These are phyloP conservation scores for Russula abietina DNA, from an alignment of 768 basidiomycete species.

Conservation along the genomic window DNA sequence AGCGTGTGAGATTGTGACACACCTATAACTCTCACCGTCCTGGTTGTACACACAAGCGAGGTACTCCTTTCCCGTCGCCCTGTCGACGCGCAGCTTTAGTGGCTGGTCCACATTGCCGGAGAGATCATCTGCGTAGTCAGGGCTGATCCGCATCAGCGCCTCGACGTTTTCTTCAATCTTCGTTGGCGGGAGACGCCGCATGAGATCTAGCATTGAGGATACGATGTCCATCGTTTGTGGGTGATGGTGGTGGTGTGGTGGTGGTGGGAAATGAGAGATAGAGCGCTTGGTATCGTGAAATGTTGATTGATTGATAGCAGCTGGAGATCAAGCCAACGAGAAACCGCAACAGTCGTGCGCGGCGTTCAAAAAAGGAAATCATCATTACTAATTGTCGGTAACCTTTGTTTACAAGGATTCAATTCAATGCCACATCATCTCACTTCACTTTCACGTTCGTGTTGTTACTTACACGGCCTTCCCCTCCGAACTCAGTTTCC, in stretches of 20 bases:
- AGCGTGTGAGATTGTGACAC: conserved; percentile 1
- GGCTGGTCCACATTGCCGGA: conserved; percentile 94
- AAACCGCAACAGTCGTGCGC: too few species aligned
- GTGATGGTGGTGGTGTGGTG: not conserved
- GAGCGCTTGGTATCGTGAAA: not conserved
- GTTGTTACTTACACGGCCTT: conserved; percentile 29
- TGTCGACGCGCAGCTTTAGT: conserved; percentile 73
- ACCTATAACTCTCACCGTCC: conserved; percentile 89
- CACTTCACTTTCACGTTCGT: not conserved
- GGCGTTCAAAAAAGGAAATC: too few species aligned
- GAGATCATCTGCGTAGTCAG: conserved; percentile 93
- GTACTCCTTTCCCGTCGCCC: conserved; percentile 78
- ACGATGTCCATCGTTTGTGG: conserved; percentile 63
- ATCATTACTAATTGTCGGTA: not conserved
- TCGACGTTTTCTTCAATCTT: conserved; percentile 82
- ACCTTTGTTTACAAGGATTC: too few species aligned
- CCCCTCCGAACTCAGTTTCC: conserved; percentile 32
- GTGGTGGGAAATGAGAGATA: not conserved
- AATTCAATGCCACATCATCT: too few species aligned
- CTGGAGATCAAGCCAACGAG: too few species aligned
- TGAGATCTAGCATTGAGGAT: conserved; percentile 91
- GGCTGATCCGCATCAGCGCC: conserved; percentile 73
- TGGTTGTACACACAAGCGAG: conserved; percentile 92
- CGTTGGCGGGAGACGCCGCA: conserved; percentile 92
- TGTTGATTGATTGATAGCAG: not conserved